Conservation (phyloP, 2,329 filamentous ascomycete genomes). For the Aureobasidium sp. region DNA sequence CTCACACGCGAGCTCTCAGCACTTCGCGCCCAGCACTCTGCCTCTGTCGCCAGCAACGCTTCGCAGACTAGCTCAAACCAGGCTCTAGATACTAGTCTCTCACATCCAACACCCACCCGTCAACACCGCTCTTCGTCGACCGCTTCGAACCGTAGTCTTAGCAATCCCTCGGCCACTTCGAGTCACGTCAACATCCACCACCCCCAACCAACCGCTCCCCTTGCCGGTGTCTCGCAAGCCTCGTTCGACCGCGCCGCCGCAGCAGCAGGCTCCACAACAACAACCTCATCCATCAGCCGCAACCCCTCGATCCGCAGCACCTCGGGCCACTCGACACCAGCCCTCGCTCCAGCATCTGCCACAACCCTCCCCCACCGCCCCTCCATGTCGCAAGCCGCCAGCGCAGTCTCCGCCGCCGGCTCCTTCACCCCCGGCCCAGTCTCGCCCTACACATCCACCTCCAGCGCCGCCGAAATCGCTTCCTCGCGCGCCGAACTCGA, state of each 20-base stretch:
- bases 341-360: slow-evolving; percentile 20
- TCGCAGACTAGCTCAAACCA: slow-evolving; percentile 46
- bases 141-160: slow-evolving; percentile 18
- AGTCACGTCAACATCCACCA: slow-evolving; percentile 21
- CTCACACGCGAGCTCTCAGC: slow-evolving; percentile 81
- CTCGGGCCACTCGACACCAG: slow-evolving; percentile 30
- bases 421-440: slow-evolving; percentile 19
- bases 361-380: slow-evolving; percentile 27
- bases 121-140: slow-evolving; percentile 39
- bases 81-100: slow-evolving; percentile 36
- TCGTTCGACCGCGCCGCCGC: slow-evolving; percentile 30
- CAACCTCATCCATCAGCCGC: slow-evolving; percentile 22
- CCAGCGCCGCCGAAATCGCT: slow-evolving; percentile 35
- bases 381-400: slow-evolving; percentile 24
- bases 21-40: slow-evolving; percentile 61
- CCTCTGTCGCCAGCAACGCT: slow-evolving; percentile 54
- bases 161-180: slow-evolving; percentile 19
- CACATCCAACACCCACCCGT: slow-evolving; percentile 48
- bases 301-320: slow-evolving; percentile 27
- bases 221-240: slow-evolving; percentile 28
- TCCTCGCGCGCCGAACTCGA: slow-evolving; percentile 41
- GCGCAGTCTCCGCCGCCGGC: slow-evolving; percentile 22
- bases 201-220: slow-evolving; percentile 17
- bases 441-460: slow-evolving; percentile 21
- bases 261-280: slow-evolving; percentile 19